phyloP scores from a whole-genome alignment of 2,329 filamentous ascomycete species.

The Conoideocrella luteorostrata region DNA sequence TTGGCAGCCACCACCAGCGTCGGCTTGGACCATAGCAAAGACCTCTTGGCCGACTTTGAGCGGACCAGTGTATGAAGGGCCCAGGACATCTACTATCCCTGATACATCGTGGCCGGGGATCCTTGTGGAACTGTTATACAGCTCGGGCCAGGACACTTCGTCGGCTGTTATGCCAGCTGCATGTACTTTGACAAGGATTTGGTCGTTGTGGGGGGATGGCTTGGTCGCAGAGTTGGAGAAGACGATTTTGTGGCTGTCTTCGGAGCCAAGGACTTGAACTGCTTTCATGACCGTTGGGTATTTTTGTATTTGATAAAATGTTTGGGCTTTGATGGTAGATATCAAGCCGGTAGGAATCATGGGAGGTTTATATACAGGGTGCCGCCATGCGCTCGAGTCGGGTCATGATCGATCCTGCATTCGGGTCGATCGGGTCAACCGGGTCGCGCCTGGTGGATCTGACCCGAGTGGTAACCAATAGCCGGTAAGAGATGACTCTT shows the following conservation, averaged over 20 bases:
- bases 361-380: too few relatives aligned
- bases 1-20: slow-evolving; percentile 16
- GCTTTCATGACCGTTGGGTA: slow-evolving; percentile 22
- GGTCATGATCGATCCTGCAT: too few relatives aligned
- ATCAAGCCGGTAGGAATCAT: too few relatives aligned
- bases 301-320: background rate
- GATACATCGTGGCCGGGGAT: slow-evolving; percentile 31
- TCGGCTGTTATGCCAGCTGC: slow-evolving; percentile 28
- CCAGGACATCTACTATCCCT: slow-evolving; percentile 21
- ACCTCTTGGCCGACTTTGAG: slow-evolving; percentile 16
- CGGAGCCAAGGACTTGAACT: slow-evolving; percentile 23
- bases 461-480: too few relatives aligned
- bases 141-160: slow-evolving; percentile 27
- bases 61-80: slow-evolving; percentile 16
- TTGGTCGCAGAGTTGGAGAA: slow-evolving; percentile 12
- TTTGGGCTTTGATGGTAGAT: too few relatives aligned
- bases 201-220: slow-evolving; percentile 11
- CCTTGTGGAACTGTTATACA: slow-evolving; percentile 20
- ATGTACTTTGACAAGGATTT: slow-evolving; percentile 24
- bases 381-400: too few relatives aligned
- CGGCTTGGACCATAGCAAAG: slow-evolving; percentile 21
- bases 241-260: slow-evolving; percentile 12
- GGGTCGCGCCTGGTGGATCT: too few relatives aligned
- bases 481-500: too few relatives aligned
- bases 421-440: too few relatives aligned